Evolutionary conservation across 192 early-diverging fungal species (phyloP).

Genomic region (Pecoramyces ruminantium): DNA sequence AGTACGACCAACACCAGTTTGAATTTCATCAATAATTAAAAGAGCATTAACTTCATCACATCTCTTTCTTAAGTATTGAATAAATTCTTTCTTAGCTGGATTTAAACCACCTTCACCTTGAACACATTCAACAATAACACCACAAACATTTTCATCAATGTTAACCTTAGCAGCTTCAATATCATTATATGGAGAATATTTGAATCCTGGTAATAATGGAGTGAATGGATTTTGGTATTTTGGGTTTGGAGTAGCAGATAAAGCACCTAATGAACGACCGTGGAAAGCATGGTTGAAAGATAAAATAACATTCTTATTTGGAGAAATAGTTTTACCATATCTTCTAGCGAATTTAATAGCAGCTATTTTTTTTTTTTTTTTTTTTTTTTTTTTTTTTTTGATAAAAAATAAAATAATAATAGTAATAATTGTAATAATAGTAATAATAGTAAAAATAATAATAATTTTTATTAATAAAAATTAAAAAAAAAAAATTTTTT

Average conservation of each 20-base stretch:
- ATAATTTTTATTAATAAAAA: no score
- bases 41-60: constrained; percentile 78
- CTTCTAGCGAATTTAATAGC: constrained; percentile 93
- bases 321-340: constrained; percentile 40
- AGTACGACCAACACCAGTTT: constrained; percentile 21
- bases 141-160: constrained; percentile 67
- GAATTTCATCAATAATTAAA: constrained; percentile 92
- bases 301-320: constrained; percentile 52
- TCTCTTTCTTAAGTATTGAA: constrained; percentile 52
- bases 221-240: constrained; percentile 93
- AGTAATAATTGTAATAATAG: no score
- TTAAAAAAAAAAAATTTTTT: no score
- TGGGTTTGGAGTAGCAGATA: constrained; percentile 80
- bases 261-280: constrained; percentile 85
- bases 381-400: no score
- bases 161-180: constrained; percentile 30
- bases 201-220: constrained; percentile 77
- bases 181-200: constrained; percentile 56
- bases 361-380: constrained; percentile 6
- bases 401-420: no score
- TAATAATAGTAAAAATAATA: no score
- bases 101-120: constrained; percentile 93
- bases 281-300: constrained; percentile 90
- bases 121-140: constrained; percentile 88
- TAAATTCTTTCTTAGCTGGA: constrained; percentile 50